Base-by-base conservation (phyloP, 2,329 filamentous ascomycete species). In the Sclerotinia nivalis region DNA sequence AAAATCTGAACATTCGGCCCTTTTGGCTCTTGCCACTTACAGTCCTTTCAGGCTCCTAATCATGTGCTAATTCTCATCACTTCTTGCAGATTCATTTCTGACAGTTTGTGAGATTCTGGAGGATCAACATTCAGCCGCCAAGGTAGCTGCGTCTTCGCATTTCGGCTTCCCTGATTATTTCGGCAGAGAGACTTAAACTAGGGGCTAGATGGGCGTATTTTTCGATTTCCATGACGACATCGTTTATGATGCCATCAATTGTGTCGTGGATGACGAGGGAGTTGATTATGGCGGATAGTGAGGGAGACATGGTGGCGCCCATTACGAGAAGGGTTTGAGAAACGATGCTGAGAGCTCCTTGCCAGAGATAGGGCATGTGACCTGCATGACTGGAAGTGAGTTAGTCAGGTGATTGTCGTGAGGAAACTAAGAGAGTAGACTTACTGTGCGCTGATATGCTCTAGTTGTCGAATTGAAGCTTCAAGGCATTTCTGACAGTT, bases 341-440 rank as follows among this genome's bases (percentile, higher is more conserved):
- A 31, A 94, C 91, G 77, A 96, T 92, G 31, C 91, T 93, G 50
- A 96, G 84, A 12, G 92, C 91, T 25, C 92, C 92, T 82, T 95
- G 92, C 89, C 91, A 96, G 28, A 95, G 85, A 80, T 95, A 96
- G 18, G 92, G 92, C 82, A 96, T 89, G 78, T 95, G 92, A 65
- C 92, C 92, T 71, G 90, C 91, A 77, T 93, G 92, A 80, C 88
- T 91, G 77, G 74, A 76, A 77, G 31, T 18, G 22, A 25, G 45
- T 69, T 66, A 65, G 71, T 75, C 45, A 76, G 74, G 47, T 66
- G 47, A 37, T 28, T 60, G 31, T 13, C 40, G 20, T 37, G 12
- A 28, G 37, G 56, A 5, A 31, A 9, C 2, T 2, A 10, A 28
- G 15, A 55, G 47, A 28, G 20, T 15, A 13, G 70, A 85, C 88